Conservation (phyloP, 257 asterid genomes). For the Solanum corneliomulleri region DNA sequence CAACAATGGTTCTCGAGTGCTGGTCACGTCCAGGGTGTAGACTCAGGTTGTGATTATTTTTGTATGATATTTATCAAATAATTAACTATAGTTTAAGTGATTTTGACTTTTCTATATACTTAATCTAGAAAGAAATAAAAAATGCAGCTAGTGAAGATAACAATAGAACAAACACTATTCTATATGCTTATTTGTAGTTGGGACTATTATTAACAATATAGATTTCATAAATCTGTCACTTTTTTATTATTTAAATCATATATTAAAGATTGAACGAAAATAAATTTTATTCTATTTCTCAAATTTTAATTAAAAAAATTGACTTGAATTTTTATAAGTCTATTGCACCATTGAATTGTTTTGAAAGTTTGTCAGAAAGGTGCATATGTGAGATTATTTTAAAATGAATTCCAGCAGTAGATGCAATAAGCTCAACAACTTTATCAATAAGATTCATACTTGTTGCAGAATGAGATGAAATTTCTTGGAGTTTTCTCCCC, state of each 20-base stretch:
- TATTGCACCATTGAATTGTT: not conserved
- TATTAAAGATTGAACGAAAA: not conserved
- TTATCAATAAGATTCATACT: conserved; percentile 7
- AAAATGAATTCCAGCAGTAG: conserved; percentile 21
- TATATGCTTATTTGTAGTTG: not conserved
- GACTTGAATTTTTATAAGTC: not conserved
- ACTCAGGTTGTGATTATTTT: not conserved
- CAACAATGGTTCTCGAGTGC: too few relatives aligned
- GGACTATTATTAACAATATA: not conserved
- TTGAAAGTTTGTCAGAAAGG: conserved; percentile 16
- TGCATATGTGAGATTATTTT: conserved; percentile 34
- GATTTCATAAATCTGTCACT: not conserved
- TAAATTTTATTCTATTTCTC: not conserved
- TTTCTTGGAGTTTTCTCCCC: conserved; percentile 13
- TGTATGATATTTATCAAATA: not conserved
- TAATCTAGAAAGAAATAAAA: not conserved
- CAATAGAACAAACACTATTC: not conserved
- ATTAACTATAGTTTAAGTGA: not conserved
- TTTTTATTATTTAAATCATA: not conserved
- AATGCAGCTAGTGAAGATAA: not conserved
- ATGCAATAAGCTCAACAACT: conserved; percentile 25
- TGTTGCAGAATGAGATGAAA: conserved; percentile 9
- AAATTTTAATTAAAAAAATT: not conserved
- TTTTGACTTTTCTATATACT: not conserved
- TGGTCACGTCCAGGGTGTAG: too few relatives aligned